Conservation (phyloP, 1,284 basidiomycete species). For the Ganoderma leucocontextum region DNA sequence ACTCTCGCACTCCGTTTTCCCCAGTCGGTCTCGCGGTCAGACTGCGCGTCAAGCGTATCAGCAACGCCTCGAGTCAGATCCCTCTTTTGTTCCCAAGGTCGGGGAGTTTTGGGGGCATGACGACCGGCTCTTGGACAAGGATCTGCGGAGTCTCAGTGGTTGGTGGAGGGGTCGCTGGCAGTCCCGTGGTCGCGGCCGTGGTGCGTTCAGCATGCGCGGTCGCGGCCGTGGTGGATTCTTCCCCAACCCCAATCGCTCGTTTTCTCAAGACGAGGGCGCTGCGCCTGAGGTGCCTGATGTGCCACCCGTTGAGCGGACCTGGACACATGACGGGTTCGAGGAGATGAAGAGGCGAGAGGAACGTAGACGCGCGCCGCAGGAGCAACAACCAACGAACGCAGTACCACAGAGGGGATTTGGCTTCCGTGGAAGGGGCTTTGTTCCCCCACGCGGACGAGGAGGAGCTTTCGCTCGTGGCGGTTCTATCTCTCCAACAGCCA, state of each 20-base stretch:
- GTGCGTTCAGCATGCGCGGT: slow-evolving; percentile 57
- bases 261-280: slow-evolving; percentile 28
- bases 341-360: slow-evolving; percentile 82
- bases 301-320: slow-evolving; percentile 70
- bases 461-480: slow-evolving; percentile 51
- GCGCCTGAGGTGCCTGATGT: slow-evolving; percentile 43
- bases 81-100: slow-evolving; percentile 85
- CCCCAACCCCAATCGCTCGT: slow-evolving; percentile 29
- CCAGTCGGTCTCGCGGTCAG: slow-evolving; percentile 55
- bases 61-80: slow-evolving; percentile 79
- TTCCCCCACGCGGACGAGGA: slow-evolving; percentile 45
- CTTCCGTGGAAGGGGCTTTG: slow-evolving; percentile 50
- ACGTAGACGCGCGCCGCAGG: slow-evolving; percentile 48
- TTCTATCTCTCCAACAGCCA: slow-evolving; percentile 34
- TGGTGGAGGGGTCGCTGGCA: slow-evolving; percentile 87
- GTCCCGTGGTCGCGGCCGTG: slow-evolving; percentile 68
- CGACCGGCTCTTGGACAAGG: slow-evolving; percentile 81
- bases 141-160: slow-evolving; percentile 75
- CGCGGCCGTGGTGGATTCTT: slow-evolving; percentile 55
- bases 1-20: slow-evolving; percentile 19
- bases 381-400: slow-evolving; percentile 39
- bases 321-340: slow-evolving; percentile 87
- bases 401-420: slow-evolving; percentile 43
- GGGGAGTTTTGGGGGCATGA: slow-evolving; percentile 94
- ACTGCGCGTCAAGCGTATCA: slow-evolving; percentile 81